Evolutionary conservation across 2,329 filamentous ascomycete genomes (phyloP).

Genomic region (Xylaria hypoxylon): DNA sequence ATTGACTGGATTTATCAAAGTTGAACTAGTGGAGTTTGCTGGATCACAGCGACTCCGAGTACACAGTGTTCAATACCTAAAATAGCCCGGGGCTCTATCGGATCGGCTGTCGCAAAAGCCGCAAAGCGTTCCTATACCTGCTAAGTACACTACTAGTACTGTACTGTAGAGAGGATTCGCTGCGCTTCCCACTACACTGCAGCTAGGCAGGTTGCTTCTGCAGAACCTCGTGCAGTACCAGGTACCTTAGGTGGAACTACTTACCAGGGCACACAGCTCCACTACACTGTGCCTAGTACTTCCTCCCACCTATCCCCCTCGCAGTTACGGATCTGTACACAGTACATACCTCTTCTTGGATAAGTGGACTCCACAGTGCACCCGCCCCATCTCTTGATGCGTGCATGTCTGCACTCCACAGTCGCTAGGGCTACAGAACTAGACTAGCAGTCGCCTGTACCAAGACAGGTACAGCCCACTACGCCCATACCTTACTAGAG

Average conservation of each 20-base stretch:
- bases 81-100: slow-evolving; percentile 25
- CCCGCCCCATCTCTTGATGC: slow-evolving; percentile 17
- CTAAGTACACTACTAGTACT: not conserved
- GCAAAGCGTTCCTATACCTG: too few species aligned
- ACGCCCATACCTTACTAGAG: not conserved
- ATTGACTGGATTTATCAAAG: slow-evolving; percentile 12
- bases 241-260: slow-evolving; percentile 16
- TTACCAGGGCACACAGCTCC: slow-evolving; percentile 11
- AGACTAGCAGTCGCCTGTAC: not conserved
- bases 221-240: slow-evolving; percentile 32
- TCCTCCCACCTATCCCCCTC: not conserved
- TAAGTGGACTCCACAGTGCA: slow-evolving; percentile 12
- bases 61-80: slow-evolving; percentile 13
- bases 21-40: not conserved
- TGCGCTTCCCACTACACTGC: slow-evolving; percentile 24
- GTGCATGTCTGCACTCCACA: slow-evolving; percentile 29
- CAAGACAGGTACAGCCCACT: not conserved
- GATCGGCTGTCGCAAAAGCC: slow-evolving; percentile 16
- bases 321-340: not conserved
- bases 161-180: not conserved
- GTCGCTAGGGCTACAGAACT: slow-evolving; percentile 11
- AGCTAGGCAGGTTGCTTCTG: slow-evolving; percentile 29
- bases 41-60: not conserved
- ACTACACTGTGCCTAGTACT: slow-evolving; percentile 19
- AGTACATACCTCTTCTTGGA: slow-evolving; percentile 4